Percentiles rank a stretch among this genome's conserved stretches.
These are phyloP conservation scores for Saccharata proteae DNA, from an alignment of 2,329 filamentous ascomycete species.

Conservation along the genomic window DNA sequence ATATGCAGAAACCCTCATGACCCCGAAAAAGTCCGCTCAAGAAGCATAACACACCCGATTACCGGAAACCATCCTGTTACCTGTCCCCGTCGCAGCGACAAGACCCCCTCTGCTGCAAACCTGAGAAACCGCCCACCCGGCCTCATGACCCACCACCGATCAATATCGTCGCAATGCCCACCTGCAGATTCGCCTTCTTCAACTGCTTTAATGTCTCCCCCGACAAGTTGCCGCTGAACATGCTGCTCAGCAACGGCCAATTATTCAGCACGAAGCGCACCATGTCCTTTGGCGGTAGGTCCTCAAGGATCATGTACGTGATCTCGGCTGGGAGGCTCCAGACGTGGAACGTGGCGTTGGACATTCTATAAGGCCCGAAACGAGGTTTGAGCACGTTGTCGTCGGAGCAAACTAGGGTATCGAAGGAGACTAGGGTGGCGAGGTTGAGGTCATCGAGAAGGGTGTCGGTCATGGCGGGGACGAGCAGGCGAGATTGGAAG, in stretches of 20 bases:
- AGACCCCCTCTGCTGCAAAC: too few relatives aligned
- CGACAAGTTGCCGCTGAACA: slow-evolving; percentile 1
- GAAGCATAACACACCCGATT: too few relatives aligned
- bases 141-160: too few relatives aligned
- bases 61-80: too few relatives aligned
- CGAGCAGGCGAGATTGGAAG: slow-evolving; percentile 26
- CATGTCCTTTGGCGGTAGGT: slow-evolving; percentile 16
- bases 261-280: slow-evolving; percentile 19
- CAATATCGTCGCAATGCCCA: slow-evolving; percentile 6
- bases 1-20: too few relatives aligned
- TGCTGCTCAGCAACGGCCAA: slow-evolving; percentile 1
- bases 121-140: too few relatives aligned
- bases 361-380: too few relatives aligned
- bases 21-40: too few relatives aligned
- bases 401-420: slow-evolving; percentile 13
- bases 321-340: slow-evolving; percentile 22
- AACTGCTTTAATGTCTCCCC: slow-evolving; percentile 5
- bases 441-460: slow-evolving; percentile 13
- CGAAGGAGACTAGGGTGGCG: slow-evolving; percentile 14
- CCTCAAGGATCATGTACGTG: slow-evolving; percentile 20
- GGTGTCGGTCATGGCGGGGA: slow-evolving; percentile 16
- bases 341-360: slow-evolving; percentile 2
- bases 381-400: not conserved
- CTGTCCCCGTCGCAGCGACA: too few relatives aligned
- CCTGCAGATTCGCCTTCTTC: slow-evolving; percentile 6